Conservation (phyloP, 106 monocot genomes). For the Agapanthus africanus region DNA sequence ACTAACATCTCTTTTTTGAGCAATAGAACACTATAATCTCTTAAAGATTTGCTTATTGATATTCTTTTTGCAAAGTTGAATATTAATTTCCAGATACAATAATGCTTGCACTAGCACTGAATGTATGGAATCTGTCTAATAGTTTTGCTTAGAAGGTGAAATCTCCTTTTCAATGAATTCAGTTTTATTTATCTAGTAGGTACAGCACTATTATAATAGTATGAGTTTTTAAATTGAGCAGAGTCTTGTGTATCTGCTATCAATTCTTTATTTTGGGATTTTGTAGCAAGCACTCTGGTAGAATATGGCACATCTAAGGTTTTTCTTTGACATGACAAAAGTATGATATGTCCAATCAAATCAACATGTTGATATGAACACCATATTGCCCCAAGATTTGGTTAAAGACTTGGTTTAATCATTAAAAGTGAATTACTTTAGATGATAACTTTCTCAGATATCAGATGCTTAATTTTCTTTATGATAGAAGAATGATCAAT, state of each 20-base stretch:
- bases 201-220: not conserved
- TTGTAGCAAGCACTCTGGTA: not conserved
- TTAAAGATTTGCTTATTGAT: not conserved
- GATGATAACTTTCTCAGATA: not conserved
- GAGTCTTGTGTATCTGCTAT: constrained; percentile 1
- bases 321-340: not conserved
- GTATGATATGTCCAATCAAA: constrained; percentile 5
- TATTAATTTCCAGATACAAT: not conserved
- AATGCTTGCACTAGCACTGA: not conserved
- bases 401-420: not conserved
- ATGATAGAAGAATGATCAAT: not conserved
- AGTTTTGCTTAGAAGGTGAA: not conserved
- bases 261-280: not conserved
- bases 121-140: not conserved
- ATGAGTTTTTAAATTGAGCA: not conserved
- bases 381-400: not conserved
- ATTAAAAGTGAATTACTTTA: not conserved
- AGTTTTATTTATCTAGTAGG: constrained; percentile 8
- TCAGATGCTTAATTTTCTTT: not conserved
- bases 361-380: not conserved
- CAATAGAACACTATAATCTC: not conserved
- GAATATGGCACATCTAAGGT: not conserved
- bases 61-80: not conserved
- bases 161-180: not conserved
- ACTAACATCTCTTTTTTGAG: not conserved